Evolutionary conservation across 2,329 filamentous ascomycete species (phyloP), one percentile per base, ranked within the genome.

Genomic region (Chaetomiaceae sp.): DNA sequence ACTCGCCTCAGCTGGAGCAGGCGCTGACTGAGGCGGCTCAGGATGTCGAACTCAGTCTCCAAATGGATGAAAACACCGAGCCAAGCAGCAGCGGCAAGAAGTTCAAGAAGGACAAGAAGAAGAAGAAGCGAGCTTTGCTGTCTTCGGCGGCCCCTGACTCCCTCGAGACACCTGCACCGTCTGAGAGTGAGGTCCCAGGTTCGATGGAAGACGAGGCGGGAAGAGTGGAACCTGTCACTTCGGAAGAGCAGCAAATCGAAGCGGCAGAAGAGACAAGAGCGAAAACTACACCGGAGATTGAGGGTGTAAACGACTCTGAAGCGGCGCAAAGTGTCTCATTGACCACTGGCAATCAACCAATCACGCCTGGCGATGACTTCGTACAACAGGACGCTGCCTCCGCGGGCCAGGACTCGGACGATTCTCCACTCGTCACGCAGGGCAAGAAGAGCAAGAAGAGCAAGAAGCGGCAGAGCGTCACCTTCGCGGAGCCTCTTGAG

Each of bases 361-460:
- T 11, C 20, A 27, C 12, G 5, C 34, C 29, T 19, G 10, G 8
- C 19, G 38, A 38, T 22, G 27, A 46, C 19, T 10, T 8, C 1
- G 10, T n/a, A 17, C 38, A 35, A 20, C 34, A 47, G 22, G 47
- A 42, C 3, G 42, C 14, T 22, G 12, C 17, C n/a, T 45, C 40
- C 5, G 22, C 34, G 8, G 19, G 32, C 14, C 46, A 51, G 26
- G 48, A 47, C 9, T 18, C 46, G 4, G 44, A 48, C 6, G 47
- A 50, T n/a, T 20, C 36, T 24, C 24, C 26, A 11, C 8, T 38
- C 18, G 20, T 9, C 10, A 48, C 51, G 45, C 65, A 65, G 45
- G 51, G 53, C 42, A 63, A 65, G 53, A 66, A 65, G 48, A 55
- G 57, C 35, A 64, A 64, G 54, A 62, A 61, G 49, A 61, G n/a